phyloP scores from a whole-genome alignment of 2,329 filamentous ascomycete genomes.

The Anisogramma anomala region DNA sequence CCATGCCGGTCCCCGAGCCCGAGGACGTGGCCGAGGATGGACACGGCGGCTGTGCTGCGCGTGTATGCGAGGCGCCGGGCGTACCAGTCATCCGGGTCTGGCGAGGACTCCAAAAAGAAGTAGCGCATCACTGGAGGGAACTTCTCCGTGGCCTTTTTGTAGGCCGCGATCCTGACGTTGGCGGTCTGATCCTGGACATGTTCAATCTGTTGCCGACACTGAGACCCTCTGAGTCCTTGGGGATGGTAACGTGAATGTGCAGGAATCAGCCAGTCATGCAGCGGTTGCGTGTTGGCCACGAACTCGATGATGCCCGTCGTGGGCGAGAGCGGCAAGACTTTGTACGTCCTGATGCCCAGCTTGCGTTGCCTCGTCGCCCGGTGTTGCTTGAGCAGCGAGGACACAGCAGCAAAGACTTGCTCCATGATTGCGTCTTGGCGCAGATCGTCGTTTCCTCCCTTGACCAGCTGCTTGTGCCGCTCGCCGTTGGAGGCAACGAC shows the following conservation, averaged over 20 bases:
- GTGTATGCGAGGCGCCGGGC: slow-evolving; percentile 80
- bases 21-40: slow-evolving; percentile 84
- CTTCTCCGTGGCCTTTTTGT: slow-evolving; percentile 63
- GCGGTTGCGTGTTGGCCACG: slow-evolving; percentile 80
- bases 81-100: slow-evolving; percentile 95
- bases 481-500: slow-evolving; percentile 66
- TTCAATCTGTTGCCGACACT: slow-evolving; percentile 70
- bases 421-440: slow-evolving; percentile 99
- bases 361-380: slow-evolving; percentile 77
- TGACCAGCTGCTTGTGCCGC: slow-evolving; percentile 81
- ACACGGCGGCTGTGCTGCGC: slow-evolving; percentile 84
- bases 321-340: slow-evolving; percentile 79
- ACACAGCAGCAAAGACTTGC: slow-evolving; percentile 95
- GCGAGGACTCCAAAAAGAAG: slow-evolving; percentile 94
- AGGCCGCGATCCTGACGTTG: slow-evolving; percentile 62
- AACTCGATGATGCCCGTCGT: slow-evolving; percentile 92
- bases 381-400: slow-evolving; percentile 75
- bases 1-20: slow-evolving; percentile 90
- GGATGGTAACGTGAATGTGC: slow-evolving; percentile 82
- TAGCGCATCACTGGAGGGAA: slow-evolving; percentile 92
- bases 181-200: slow-evolving; percentile 58
- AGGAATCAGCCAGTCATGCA: slow-evolving; percentile 86
- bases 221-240: slow-evolving; percentile 62
- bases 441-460: slow-evolving; percentile 90
- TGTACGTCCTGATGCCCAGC: slow-evolving; percentile 89